These are phyloP conservation scores for Nephromyces sp. DNA, from an alignment of 169 alveolate species.

Conservation along the genomic window DNA sequence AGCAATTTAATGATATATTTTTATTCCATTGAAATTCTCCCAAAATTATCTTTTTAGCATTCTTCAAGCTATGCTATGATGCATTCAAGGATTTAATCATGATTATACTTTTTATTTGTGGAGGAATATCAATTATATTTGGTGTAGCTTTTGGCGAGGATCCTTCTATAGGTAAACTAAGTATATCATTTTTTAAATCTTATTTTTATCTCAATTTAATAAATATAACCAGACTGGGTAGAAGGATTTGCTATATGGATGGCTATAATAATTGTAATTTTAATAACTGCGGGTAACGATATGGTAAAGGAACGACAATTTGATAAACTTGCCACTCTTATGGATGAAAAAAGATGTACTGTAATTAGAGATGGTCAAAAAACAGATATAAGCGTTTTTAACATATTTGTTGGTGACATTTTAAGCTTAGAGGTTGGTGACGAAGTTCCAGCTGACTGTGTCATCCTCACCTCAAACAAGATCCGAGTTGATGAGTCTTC, in stretches of 20 bases:
- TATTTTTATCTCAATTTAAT: no score
- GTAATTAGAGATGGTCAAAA: conserved; percentile 41
- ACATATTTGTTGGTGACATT: conserved; percentile 72
- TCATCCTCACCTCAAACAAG: conserved; percentile 44
- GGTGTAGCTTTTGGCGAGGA: conserved; percentile 34
- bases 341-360: conserved; percentile 19
- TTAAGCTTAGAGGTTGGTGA: conserved; percentile 58
- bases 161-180: conserved; percentile 39
- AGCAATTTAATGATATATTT: not conserved
- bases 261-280: conserved; percentile 68
- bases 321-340: conserved; percentile 32
- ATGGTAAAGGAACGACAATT: conserved; percentile 65
- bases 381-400: conserved; percentile 29
- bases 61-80: conserved; percentile 26
- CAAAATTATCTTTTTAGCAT: no score
- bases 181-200: not conserved
- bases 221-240: conserved; percentile 64
- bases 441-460: conserved; percentile 4
- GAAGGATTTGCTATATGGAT: conserved; percentile 76
- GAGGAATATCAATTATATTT: conserved; percentile 37
- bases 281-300: conserved; percentile 61
- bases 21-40: not conserved
- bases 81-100: conserved; percentile 39
- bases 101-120: conserved; percentile 44
- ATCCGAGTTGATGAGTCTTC: conserved; percentile 61